Evolutionary conservation across 495 filamentous ascomycete species (phyloP).

Genomic region (Umbilicaria muhlenbergii): DNA sequence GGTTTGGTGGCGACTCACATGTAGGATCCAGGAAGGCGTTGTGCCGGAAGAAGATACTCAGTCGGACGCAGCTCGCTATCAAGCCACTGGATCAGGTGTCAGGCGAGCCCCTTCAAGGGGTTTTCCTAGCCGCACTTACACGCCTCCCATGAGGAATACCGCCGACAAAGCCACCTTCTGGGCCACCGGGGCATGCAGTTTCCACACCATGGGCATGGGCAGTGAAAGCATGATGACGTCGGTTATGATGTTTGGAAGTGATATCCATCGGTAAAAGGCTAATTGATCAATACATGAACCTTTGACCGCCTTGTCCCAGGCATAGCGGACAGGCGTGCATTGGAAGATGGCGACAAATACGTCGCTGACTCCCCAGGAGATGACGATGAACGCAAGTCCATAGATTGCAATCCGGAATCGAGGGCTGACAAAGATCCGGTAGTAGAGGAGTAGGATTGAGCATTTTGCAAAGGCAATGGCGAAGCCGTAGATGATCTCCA

Average conservation of each 20-base stretch:
- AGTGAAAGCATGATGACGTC: constrained; percentile 20
- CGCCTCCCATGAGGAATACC: constrained; percentile 26
- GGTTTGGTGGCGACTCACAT: neutral
- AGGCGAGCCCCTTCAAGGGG: too few species aligned
- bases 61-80: constrained; percentile 19
- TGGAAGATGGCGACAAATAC: constrained; percentile 11
- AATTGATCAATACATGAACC: constrained; percentile 19
- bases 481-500: constrained; percentile 17
- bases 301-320: constrained; percentile 9
- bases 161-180: constrained; percentile 26
- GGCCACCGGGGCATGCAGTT: constrained; percentile 16
- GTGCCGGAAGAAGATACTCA: constrained; percentile 18
- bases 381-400: constrained; percentile 7
- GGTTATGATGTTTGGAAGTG: constrained; percentile 21
- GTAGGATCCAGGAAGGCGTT: constrained; percentile 2
- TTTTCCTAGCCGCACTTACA: constrained; percentile 15
- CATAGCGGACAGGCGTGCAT: constrained; percentile 11
- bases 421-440: constrained; percentile 19
- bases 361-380: constrained; percentile 6
- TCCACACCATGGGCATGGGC: constrained; percentile 21
- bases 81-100: constrained; percentile 14
- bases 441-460: constrained; percentile 24
- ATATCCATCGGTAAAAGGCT: constrained; percentile 14
- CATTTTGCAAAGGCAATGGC: constrained; percentile 21
- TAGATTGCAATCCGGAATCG: constrained; percentile 8